Base-by-base conservation (phyloP, 2,329 filamentous ascomycete genomes). In the Zymoseptoria ardabiliae region DNA sequence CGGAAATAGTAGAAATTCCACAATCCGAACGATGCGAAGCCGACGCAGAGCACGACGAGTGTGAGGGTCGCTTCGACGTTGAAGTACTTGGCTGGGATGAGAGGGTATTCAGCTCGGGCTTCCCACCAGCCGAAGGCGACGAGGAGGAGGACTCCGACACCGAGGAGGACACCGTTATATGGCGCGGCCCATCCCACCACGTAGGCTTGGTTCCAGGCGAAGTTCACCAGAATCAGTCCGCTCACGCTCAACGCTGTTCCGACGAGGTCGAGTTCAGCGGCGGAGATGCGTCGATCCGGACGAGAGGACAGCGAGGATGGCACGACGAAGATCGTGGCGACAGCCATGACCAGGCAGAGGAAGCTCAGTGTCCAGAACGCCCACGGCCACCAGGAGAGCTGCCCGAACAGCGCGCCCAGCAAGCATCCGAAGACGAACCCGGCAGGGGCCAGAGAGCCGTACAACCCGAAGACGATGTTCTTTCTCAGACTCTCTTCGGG, bases 121-220 rank as follows among this genome's bases (percentile, higher is more conserved):
- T 63, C 59, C 59, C 61, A 63, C 54, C 56, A 53, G 8, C 55
- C 51, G 21, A 63, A 63, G 2, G 56, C 55, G 7, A 45, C 30
- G 10, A 59, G 35, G 28, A 56, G 56, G 2, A 57, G 50, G 4
- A 59, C 13, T 4, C 58, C 54, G 30, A 58, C 17, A 2, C 55
- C 21, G 3, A 63, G 50, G 8, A 58, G 48, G 5, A 48, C n/a
- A 19, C 58, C 58, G 35, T 61, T 59, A 52, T 59, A 61, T 9
- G 56, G 35, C 3, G 21, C 52, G 13, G 56, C 23, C 61, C 61
- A 61, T 10, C 57, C 59, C 19, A 58, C 61, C 9, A 51, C 54
- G 11, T 56, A 59, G 5, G 59, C 56, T 55, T 61, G 56, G 20
- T 57, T 53, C 57, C 57, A 61, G 10, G 56, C 60, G 23, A 61